Base-by-base conservation (phyloP, 2,329 filamentous ascomycete species). In the Aspergillus unguis region DNA sequence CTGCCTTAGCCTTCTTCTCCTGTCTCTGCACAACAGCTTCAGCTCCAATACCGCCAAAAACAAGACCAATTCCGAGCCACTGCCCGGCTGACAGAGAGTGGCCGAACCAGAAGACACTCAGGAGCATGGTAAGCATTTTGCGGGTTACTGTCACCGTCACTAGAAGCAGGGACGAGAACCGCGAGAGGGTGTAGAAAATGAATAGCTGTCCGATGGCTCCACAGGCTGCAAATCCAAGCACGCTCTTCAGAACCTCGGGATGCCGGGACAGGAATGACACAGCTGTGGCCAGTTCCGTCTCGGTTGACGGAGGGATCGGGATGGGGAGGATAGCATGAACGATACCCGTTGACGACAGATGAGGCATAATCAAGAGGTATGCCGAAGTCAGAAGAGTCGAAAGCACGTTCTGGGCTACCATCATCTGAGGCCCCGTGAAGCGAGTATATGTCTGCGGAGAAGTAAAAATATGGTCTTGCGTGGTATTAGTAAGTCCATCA, bases 41-140 rank as follows among this genome's bases (percentile, higher is more conserved):
- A 33, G 92, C 88, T 29, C 91, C 94, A 67, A 99, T 92, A 47
- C 92, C 94, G 27, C 92, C 91, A 76, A 99, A 99, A 6, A 99
- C 94, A 53, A 99, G 78, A 0, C 83, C 86, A 31, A 99, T 92
- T 58, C 94, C 94, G 5, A 95, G 76, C 89, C 92, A 96, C 75
- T 99, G 94, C 81, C 92, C 95, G n/a, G 78, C 75, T 28, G 84
- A 88, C 44, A 99, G 80, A 58, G 82, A 83, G 72, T 99, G 94
- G 28, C 94, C 94, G 70, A 97, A 99, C 75, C 90, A 91, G 55
- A 97, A 78, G 28, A 99, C 94, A 49, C 90, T 96, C 47, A 97
- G 80, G 54, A 97, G 90, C 94, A 99, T 99, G 61, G 92, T 97
- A 70, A 97, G 83, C 94, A 99, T 99, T 78, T 99, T 99, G 67